These are phyloP conservation scores for Hippophae tibetana DNA, from an alignment of 306 rosid species.

Conservation along the genomic window DNA sequence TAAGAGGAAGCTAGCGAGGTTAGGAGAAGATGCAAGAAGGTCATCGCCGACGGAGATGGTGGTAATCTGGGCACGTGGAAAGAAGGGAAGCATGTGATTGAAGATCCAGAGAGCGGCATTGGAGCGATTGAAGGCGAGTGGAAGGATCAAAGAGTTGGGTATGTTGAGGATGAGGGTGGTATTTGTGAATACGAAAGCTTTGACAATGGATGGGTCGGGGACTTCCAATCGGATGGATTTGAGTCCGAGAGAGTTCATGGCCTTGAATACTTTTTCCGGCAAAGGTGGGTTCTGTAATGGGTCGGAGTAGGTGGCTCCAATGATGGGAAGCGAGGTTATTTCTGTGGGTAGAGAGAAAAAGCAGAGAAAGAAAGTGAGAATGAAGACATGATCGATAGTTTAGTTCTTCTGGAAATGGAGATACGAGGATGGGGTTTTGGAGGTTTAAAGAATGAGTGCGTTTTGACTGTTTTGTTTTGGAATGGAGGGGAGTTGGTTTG, in stretches of 20 bases:
- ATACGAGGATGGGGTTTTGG: constrained; percentile 7
- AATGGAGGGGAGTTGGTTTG: too few species aligned
- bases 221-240: constrained; percentile 45
- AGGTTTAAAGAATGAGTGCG: neutral
- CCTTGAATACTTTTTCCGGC: constrained; percentile 21
- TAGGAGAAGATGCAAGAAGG: constrained; percentile 33
- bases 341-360: constrained; percentile 23
- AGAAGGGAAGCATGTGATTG: constrained; percentile 65
- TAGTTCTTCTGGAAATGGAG: neutral
- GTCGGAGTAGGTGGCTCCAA: constrained; percentile 50
- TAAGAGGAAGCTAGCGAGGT: constrained; percentile 30
- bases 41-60: constrained; percentile 79
- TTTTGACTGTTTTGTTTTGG: too few species aligned
- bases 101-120: constrained; percentile 54
- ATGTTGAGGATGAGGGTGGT: constrained; percentile 53
- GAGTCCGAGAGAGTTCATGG: constrained; percentile 32
- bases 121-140: constrained; percentile 64
- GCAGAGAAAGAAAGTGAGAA: constrained; percentile 4
- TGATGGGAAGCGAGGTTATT: constrained; percentile 24
- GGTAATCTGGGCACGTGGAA: constrained; percentile 68
- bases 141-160: constrained; percentile 47
- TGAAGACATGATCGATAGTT: constrained; percentile 12
- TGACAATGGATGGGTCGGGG: constrained; percentile 48
- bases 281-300: neutral
- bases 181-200: constrained; percentile 63